Percentiles rank a stretch among this genome's conserved stretches.
Conservation (phyloP, 768 basidiomycete genomes). For the Piloderma croceum region DNA sequence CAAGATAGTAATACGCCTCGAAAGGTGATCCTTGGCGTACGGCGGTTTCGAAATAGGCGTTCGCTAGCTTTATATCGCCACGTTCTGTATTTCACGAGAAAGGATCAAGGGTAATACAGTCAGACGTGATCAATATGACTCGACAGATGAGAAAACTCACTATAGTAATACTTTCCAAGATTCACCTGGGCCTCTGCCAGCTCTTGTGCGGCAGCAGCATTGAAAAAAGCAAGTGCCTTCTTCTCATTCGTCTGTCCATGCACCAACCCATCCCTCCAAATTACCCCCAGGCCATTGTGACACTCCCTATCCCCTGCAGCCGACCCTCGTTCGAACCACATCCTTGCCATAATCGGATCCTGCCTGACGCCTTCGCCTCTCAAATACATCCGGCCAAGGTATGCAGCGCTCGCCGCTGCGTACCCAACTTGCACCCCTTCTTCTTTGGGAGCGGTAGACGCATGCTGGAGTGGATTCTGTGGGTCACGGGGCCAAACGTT, state of each 20-base stretch:
- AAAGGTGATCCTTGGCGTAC: constrained; percentile 85
- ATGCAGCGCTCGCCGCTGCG: constrained; percentile 79
- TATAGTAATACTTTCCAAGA: constrained; percentile 73
- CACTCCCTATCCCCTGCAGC: constrained; percentile 81
- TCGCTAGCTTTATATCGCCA: constrained; percentile 63
- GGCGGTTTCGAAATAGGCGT: constrained; percentile 76
- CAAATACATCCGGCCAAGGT: constrained; percentile 89
- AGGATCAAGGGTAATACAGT: not conserved
- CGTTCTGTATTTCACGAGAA: constrained; percentile 39
- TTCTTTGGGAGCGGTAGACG: constrained; percentile 35
- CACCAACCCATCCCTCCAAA: constrained; percentile 83
- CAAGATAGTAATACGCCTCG: constrained; percentile 92
- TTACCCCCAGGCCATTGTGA: constrained; percentile 86
- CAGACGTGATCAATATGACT: not conserved
- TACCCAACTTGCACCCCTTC: constrained; percentile 49
- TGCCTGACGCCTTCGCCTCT: constrained; percentile 86
- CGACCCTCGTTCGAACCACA: constrained; percentile 92
- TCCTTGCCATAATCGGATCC: constrained; percentile 70
- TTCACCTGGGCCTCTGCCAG: constrained; percentile 91
- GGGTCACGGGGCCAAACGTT: constrained; percentile 86
- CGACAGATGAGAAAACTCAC: constrained; percentile 29
- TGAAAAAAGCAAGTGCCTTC: constrained; percentile 64
- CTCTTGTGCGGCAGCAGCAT: constrained; percentile 77
- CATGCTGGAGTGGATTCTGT: constrained; percentile 39
- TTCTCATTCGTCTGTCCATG: constrained; percentile 61